A percentile compares a stretch with the other conserved stretches of the same genome.
These are phyloP conservation scores for Claviceps quebecensis DNA, from an alignment of 2,329 filamentous ascomycete genomes.

Conservation along the genomic window DNA sequence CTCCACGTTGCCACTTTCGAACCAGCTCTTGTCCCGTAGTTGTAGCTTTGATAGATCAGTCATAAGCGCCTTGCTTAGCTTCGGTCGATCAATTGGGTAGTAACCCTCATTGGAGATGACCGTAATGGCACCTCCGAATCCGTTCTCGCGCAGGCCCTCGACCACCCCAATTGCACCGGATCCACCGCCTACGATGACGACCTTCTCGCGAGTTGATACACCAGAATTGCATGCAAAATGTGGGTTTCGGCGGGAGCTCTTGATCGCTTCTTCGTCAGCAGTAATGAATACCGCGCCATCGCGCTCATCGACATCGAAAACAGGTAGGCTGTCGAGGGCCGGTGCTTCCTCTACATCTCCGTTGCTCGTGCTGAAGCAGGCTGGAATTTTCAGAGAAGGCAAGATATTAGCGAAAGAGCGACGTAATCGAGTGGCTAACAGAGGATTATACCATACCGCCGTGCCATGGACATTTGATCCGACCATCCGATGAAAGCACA, in stretches of 20 bases:
- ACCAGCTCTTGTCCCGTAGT: conserved; percentile 66
- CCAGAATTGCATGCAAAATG: conserved; percentile 51
- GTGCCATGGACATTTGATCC: conserved; percentile 91
- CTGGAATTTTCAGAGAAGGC: conserved; percentile 26
- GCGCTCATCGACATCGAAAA: conserved; percentile 69
- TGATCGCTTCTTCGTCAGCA: conserved; percentile 66
- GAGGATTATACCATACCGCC: conserved; percentile 50
- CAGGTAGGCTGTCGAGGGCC: conserved; percentile 70
- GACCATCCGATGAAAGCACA: conserved; percentile 66
- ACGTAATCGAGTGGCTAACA: background rate
- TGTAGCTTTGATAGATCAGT: conserved; percentile 67
- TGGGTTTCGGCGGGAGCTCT: conserved; percentile 57
- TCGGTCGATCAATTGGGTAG: conserved; percentile 81
- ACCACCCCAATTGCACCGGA: conserved; percentile 70
- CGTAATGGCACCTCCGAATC: conserved; percentile 68
- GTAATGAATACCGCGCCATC: conserved; percentile 75
- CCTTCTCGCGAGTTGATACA: conserved; percentile 35
- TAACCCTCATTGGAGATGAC: conserved; percentile 75
- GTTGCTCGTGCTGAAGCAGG: conserved; percentile 80
- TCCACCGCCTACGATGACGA: conserved; percentile 81
- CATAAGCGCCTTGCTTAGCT: conserved; percentile 86
- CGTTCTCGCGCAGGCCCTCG: conserved; percentile 68
- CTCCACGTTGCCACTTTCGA: conserved; percentile 45
- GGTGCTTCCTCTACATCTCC: conserved; percentile 94
- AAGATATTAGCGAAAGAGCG: conserved; percentile 1